A percentile compares a stretch with the other conserved stretches of the same genome.
Evolutionary conservation across 2,329 filamentous ascomycete genomes (phyloP).

Genomic region (Nannizzia gypsea): DNA sequence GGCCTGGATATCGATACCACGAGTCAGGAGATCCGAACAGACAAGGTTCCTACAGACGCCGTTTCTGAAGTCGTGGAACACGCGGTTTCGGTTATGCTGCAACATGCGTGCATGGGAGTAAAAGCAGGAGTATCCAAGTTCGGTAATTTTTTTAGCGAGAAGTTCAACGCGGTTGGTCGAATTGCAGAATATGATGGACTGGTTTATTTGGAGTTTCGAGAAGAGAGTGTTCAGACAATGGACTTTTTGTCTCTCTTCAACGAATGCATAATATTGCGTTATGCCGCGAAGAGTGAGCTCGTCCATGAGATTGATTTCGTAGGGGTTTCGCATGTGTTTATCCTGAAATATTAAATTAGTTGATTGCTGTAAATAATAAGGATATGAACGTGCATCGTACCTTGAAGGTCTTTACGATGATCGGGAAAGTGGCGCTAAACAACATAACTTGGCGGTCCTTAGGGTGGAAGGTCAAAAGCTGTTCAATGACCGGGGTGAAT

Average conservation of each 20-base stretch:
- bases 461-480: constrained; percentile 86
- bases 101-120: constrained; percentile 99
- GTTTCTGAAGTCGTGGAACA: constrained; percentile 98
- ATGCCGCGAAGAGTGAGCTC: constrained; percentile 96
- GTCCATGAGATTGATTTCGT: constrained; percentile 99
- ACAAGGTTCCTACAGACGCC: constrained; percentile 96
- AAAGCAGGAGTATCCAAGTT: constrained; percentile 97
- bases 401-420: constrained; percentile 94
- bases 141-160: constrained; percentile 97
- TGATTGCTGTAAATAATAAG: neutral
- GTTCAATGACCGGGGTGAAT: constrained; percentile 95
- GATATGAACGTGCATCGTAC: constrained; percentile 19
- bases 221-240: constrained; percentile 98
- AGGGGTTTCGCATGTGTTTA: constrained; percentile 91
- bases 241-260: constrained; percentile 98
- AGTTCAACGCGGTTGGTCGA: constrained; percentile 97
- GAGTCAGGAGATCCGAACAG: constrained; percentile 91
- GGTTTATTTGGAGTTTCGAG: constrained; percentile 98
- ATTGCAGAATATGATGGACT: constrained; percentile 99
- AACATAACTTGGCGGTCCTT: constrained; percentile 99
- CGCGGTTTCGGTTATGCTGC: constrained; percentile 85
- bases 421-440: constrained; percentile 93
- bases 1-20: constrained; percentile 98
- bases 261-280: constrained; percentile 98
- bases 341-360: constrained; percentile 41